Evolutionary conservation across 139 green algal species (phyloP).

Genomic region (Haematococcus sp.): DNA sequence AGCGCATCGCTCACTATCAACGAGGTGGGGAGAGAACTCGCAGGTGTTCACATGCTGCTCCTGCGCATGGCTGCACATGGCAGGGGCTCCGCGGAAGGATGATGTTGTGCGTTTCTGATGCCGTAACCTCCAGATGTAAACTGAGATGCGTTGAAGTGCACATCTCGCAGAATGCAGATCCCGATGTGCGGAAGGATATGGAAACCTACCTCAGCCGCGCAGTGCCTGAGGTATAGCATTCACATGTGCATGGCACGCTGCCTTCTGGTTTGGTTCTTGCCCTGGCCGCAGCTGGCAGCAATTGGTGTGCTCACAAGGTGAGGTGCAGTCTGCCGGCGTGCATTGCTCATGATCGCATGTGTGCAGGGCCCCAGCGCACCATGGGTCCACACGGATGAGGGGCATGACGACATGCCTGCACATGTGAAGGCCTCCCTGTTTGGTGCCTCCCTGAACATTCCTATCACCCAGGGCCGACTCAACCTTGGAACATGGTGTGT

Average conservation of each 20-base stretch:
- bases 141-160: no score
- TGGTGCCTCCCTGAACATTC: conserved; percentile 56
- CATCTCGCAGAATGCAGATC: conserved; percentile 55
- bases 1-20: conserved; percentile 63
- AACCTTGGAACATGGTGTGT: conserved; percentile 73
- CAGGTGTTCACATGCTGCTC: background rate
- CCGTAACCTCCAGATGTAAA: no score
- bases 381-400: conserved; percentile 66
- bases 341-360: background rate
- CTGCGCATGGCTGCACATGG: no score
- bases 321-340: no score
- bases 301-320: no score
- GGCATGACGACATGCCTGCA: conserved; percentile 62
- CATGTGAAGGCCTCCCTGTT: conserved; percentile 37
- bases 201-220: conserved; percentile 62
- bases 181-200: conserved; percentile 65
- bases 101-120: no score
- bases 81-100: no score
- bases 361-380: conserved; percentile 43
- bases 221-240: conserved; percentile 55
- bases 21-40: conserved; percentile 32
- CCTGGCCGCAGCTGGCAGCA: no score
- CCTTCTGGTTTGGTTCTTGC: no score
- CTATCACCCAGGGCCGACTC: conserved; percentile 55
- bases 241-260: no score